Base-by-base conservation (phyloP, 768 basidiomycete genomes). In the Floccularia luteovirens region DNA sequence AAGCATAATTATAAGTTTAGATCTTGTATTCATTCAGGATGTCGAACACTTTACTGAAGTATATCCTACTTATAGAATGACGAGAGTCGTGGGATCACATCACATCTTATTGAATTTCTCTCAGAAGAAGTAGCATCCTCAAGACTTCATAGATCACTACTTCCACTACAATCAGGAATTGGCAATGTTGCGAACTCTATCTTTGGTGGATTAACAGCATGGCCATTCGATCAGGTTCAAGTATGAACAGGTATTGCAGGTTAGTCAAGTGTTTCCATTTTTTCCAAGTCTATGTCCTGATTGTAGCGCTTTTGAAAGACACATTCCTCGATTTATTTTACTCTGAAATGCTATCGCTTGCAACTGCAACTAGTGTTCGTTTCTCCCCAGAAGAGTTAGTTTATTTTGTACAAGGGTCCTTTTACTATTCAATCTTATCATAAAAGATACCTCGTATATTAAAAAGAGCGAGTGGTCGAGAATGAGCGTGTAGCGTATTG, bases 161-260 rank as follows among this genome's bases (percentile, higher is more conserved):
- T 72, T 0, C 69, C 70, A 2, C 55, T 72, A 1, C 70, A 71
- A 41, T 68, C 65, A 0, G 70, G 69, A 1, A 71, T 71, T 12
- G 69, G 69, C 0, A 71, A 72, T 41, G 69, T 70, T 4, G 69
- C 69, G 5, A 70, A 72, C 40, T 66, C 63, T 0, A 70, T 72
- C 40, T 70, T 72, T 41, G 70, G 69, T 2, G 69, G 69, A 2
- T 55, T 70, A 1, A 68, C 69, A 0, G 66, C 65, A 0, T 69
- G 69, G 1, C 69, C 70, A 1, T 72, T 70, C 33, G 64, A 72
- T 24, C 57, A 66, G 36, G 69, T 72, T 5, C 64, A 67, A 49
- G 70, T 70, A 12, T 72, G 69, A 67, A 72, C 69, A 4, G 70
- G 70, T 50, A 69, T 70, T 1, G 45, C 70, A 44, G 63, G 63